Percentiles rank a stretch among this genome's conserved stretches.
Conservation (phyloP, 305 asterid genomes). For the Rubia peregrina region DNA sequence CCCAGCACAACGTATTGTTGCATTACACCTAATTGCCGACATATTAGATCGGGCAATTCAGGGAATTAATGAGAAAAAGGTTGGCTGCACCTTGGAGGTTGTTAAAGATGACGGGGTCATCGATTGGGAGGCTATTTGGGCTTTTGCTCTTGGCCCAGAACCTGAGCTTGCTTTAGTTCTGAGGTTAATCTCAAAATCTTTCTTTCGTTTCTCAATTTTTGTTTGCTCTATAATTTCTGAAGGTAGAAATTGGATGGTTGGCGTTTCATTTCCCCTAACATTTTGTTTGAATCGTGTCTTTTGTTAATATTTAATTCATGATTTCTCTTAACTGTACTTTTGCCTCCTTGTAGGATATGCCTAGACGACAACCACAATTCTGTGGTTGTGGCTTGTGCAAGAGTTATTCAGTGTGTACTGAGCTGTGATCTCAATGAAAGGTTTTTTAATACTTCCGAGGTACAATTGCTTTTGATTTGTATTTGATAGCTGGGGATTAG, state of each 20-base stretch:
- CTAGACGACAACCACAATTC: slow-evolving; percentile 82
- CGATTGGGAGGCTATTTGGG: slow-evolving; percentile 99
- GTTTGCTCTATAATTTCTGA: not conserved
- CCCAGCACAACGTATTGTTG: slow-evolving; percentile 87
- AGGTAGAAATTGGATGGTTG: not conserved
- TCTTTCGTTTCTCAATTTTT: not conserved
- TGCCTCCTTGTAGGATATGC: slow-evolving; percentile 50
- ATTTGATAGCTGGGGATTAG: slow-evolving; percentile 2
- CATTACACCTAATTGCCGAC: slow-evolving; percentile 67
- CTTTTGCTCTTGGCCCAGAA: slow-evolving; percentile 93
- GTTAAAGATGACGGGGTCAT: slow-evolving; percentile 26
- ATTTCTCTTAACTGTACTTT: not conserved
- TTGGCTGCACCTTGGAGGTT: slow-evolving; percentile 30
- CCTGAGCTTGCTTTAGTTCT: slow-evolving; percentile 90
- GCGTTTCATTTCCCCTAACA: not conserved
- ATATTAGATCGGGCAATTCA: slow-evolving; percentile 56
- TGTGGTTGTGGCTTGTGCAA: slow-evolving; percentile 82
- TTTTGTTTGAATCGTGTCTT: slow-evolving; percentile 8
- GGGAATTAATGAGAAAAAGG: slow-evolving; percentile 35
- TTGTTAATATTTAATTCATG: not conserved
- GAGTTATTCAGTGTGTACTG: slow-evolving; percentile 61
- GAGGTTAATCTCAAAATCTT: slow-evolving; percentile 37
- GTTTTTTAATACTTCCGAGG: slow-evolving; percentile 67
- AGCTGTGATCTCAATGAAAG: slow-evolving; percentile 60
- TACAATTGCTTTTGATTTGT: slow-evolving; percentile 25